Percentiles rank a stretch among this genome's conserved stretches.
phyloP scores from a whole-genome alignment of 805 yeast genomes.

The Candida chauliodis region DNA sequence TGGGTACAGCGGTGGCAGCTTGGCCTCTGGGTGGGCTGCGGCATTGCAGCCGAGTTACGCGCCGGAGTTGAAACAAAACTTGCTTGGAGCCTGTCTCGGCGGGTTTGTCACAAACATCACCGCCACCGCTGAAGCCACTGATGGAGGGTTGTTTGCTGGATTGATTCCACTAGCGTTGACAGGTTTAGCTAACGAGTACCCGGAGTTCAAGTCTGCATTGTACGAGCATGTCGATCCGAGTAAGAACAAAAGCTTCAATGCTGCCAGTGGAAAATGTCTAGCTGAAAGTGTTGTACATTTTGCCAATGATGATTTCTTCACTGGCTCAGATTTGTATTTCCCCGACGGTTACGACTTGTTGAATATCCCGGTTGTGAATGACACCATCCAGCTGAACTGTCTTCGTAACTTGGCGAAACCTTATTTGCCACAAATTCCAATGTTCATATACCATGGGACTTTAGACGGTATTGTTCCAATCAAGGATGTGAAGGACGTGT shows the following conservation, averaged over 20 bases:
- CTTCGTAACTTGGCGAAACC: constrained; percentile 15
- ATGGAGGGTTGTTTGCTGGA: constrained; percentile 27
- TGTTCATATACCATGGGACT: constrained; percentile 19
- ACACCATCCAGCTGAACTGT: constrained; percentile 19
- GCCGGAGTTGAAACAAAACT: constrained; percentile 23
- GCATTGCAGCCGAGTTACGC: constrained; percentile 35
- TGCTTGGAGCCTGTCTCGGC: constrained; percentile 32
- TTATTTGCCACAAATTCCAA: constrained; percentile 18
- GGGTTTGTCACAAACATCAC: constrained; percentile 36
- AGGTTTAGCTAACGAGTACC: constrained; percentile 31
- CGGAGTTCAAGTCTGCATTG: constrained; percentile 14
- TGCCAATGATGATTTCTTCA: constrained; percentile 11
- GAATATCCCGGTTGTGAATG: constrained; percentile 10
- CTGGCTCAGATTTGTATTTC: constrained; percentile 12
- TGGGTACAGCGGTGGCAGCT: constrained; percentile 41
- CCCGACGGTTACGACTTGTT: constrained; percentile 17
- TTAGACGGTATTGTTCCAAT: constrained; percentile 19
- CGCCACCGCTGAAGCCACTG: constrained; percentile 19
- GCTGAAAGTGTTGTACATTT: constrained; percentile 8
- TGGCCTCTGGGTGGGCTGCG: constrained; percentile 38
- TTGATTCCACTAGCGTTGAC: constrained; percentile 25
- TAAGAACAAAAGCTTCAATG: not conserved
- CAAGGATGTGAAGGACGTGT: constrained; percentile 18
- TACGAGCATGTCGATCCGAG: constrained; percentile 1
- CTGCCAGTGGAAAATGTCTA: constrained; percentile 10